These are phyloP conservation scores for Suillus decipiens DNA, from an alignment of 768 basidiomycete genomes.

Conservation along the genomic window DNA sequence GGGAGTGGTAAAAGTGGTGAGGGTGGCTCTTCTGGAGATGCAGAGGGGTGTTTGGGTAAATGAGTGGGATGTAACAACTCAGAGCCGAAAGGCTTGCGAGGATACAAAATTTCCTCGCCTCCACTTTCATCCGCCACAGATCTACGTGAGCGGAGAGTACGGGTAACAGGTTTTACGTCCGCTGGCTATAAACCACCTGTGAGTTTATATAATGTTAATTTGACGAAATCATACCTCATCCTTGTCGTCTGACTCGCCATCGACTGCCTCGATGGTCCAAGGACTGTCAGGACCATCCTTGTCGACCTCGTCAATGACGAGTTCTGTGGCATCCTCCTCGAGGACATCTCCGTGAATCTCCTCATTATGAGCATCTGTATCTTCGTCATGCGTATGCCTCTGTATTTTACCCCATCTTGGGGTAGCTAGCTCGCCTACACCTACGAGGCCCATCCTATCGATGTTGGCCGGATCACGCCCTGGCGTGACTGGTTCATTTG, in stretches of 20 bases:
- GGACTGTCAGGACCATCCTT: constrained; percentile 72
- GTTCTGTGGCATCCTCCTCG: constrained; percentile 32
- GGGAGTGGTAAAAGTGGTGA: constrained; percentile 32
- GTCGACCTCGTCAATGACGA: constrained; percentile 37
- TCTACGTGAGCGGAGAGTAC: constrained; percentile 56
- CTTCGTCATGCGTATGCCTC: constrained; percentile 37
- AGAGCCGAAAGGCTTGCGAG: constrained; percentile 52
- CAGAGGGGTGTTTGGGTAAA: constrained; percentile 33
- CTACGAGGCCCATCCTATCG: constrained; percentile 86
- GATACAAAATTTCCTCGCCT: constrained; percentile 88
- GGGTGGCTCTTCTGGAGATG: constrained; percentile 25
- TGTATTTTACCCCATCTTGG: constrained; percentile 82
- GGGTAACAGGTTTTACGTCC: constrained; percentile 46
- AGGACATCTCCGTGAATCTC: constrained; percentile 38
- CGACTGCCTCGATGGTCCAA: constrained; percentile 87
- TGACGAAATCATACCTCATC: constrained; percentile 55
- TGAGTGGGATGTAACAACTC: constrained; percentile 35
- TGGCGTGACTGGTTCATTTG: constrained; percentile 61
- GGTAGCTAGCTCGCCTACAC: constrained; percentile 95
- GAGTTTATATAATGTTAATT: not conserved
- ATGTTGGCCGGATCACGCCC: constrained; percentile 76
- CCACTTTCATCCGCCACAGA: constrained; percentile 85
- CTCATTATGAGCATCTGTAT: constrained; percentile 42
- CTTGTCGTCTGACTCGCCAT: constrained; percentile 72
- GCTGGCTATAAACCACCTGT: constrained; percentile 34